phyloP scores from a whole-genome alignment of 2,329 filamentous ascomycete genomes.

The Sclerotiophoma versabilis region DNA sequence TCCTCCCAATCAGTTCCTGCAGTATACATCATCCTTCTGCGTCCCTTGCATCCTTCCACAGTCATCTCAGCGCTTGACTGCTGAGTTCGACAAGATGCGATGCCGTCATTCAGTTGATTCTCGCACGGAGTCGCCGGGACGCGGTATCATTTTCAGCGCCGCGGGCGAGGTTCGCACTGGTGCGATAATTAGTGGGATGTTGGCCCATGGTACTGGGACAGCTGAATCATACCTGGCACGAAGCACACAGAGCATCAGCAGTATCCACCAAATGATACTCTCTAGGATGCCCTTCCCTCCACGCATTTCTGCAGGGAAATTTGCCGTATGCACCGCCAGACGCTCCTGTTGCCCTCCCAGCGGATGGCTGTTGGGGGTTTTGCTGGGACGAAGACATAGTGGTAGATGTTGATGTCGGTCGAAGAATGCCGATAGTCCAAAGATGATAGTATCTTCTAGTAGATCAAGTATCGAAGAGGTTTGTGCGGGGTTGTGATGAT shows the following conservation, averaged over 20 bases:
- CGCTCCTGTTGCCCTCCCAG: constrained; percentile 33
- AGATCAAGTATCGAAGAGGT: constrained; percentile 14
- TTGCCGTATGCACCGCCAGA: constrained; percentile 31
- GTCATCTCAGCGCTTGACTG: constrained; percentile 6
- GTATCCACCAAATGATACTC: constrained; percentile 29
- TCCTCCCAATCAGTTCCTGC: constrained; percentile 5
- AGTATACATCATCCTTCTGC: constrained; percentile 1
- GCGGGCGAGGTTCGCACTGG: constrained; percentile 32
- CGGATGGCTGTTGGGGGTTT: constrained; percentile 24
- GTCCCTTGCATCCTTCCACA: constrained; percentile 10
- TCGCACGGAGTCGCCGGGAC: constrained; percentile 11
- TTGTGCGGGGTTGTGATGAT: constrained; percentile 17
- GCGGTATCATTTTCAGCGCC: constrained; percentile 14
- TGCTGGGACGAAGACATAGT: constrained; percentile 28
- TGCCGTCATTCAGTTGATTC: not conserved
- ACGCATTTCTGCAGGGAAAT: constrained; percentile 30
- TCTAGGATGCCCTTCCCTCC: constrained; percentile 28
- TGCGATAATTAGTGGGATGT: constrained; percentile 24
- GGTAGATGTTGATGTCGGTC: constrained; percentile 6
- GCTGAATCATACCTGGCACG: constrained; percentile 33
- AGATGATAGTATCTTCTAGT: constrained; percentile 9
- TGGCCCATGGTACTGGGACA: constrained; percentile 18
- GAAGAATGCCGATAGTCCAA: not conserved
- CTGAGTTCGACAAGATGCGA: constrained; percentile 1
- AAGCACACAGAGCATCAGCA: constrained; percentile 28